phyloP scores from a whole-genome alignment of 768 basidiomycete genomes.

The Suillus clintonianus region DNA sequence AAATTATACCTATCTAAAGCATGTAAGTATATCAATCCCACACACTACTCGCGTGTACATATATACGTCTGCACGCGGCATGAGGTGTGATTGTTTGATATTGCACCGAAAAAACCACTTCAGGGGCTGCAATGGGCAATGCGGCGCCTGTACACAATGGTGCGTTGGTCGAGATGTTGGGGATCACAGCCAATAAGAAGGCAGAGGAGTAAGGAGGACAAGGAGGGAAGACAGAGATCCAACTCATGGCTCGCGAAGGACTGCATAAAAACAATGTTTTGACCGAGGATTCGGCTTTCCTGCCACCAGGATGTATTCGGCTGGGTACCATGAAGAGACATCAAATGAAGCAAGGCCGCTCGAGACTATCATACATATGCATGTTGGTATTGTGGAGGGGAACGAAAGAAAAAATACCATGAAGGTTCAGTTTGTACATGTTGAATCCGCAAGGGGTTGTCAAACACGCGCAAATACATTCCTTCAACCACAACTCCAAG shows the following conservation, averaged over 20 bases:
- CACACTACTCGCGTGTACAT: not conserved
- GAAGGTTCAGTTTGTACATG: not conserved
- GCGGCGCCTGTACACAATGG: conserved; percentile 35
- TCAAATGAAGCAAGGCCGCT: not conserved
- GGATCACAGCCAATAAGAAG: not conserved
- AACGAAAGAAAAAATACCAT: no score
- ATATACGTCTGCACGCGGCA: not conserved
- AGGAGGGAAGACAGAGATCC: not conserved
- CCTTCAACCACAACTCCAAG: not conserved
- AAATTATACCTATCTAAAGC: not conserved
- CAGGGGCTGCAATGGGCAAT: conserved; percentile 31
- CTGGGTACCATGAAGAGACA: not conserved
- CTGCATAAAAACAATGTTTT: not conserved
- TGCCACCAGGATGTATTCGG: not conserved
- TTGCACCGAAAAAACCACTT: conserved; percentile 24
- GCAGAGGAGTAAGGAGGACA: not conserved
- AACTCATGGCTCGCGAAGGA: no score
- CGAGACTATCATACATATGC: not conserved
- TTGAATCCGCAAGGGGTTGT: not conserved
- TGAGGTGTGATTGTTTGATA: not conserved
- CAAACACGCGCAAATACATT: not conserved
- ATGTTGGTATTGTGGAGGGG: not conserved
- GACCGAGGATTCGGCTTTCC: not conserved
- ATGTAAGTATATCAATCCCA: not conserved
- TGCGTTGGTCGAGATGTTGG: conserved; percentile 12